A percentile compares a stretch with the other conserved stretches of the same genome.
Conservation (phyloP, 345 rosid genomes). For the Citrus sp. region DNA sequence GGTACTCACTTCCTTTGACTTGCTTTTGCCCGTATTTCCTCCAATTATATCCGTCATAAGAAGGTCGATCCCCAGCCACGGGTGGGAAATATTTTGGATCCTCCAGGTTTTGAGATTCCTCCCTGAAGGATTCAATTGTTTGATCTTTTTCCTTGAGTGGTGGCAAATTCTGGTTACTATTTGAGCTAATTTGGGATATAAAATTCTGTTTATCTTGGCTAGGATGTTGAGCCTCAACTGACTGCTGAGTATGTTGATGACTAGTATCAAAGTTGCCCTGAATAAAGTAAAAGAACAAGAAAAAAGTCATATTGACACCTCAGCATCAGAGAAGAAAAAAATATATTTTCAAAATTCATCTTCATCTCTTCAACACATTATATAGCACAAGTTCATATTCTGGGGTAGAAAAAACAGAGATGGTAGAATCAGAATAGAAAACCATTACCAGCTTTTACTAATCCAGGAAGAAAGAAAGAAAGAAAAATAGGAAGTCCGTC, state of each 20-base stretch:
- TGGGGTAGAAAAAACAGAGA: not conserved
- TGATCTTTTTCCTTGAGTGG: slow-evolving; percentile 24
- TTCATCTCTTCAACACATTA: not conserved
- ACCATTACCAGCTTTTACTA: not conserved
- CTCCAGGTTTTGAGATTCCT: slow-evolving; percentile 30
- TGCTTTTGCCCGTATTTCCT: slow-evolving; percentile 98
- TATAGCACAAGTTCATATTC: not conserved
- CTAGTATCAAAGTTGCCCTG: slow-evolving; percentile 49
- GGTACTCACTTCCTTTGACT: slow-evolving; percentile 96
- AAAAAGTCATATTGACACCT: not conserved
- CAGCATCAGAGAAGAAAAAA: not conserved
- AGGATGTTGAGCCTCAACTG: slow-evolving; percentile 27
- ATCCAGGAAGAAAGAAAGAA: not conserved
- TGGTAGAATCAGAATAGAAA: not conserved
- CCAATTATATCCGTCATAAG: slow-evolving; percentile 96
- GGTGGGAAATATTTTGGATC: slow-evolving; percentile 32
- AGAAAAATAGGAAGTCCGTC: not conserved
- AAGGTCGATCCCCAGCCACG: slow-evolving; percentile 49
- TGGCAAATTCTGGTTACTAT: slow-evolving; percentile 27
- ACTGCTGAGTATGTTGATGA: slow-evolving; percentile 27
- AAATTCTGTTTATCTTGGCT: slow-evolving; percentile 35
- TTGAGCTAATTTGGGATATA: slow-evolving; percentile 30
- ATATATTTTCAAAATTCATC: not conserved
- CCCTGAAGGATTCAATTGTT: slow-evolving; percentile 30
- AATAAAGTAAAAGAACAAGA: slow-evolving; percentile 8